Base-by-base conservation (phyloP, 1,139 yeast genomes). In the Debaryomyces sp. region DNA sequence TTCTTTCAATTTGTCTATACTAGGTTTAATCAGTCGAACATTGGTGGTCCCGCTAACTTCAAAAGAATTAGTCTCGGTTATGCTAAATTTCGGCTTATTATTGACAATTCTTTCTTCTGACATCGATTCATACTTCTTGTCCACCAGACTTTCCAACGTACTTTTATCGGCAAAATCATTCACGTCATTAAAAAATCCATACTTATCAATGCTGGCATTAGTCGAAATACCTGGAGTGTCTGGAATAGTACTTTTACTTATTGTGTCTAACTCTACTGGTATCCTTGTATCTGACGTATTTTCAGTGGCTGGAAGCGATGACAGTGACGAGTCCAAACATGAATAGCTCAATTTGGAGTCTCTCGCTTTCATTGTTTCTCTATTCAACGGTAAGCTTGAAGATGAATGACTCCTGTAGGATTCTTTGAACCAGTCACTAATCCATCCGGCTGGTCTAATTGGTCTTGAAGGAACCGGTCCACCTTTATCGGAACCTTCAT, bases 241-340 rank as follows among this genome's bases (percentile, higher is more conserved):
- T 55, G 49, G 60, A 57, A 40, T 57, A 54, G 34, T 71, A 2
- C 8, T 61, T 3, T 73, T 22, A 13, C 64, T 68, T 22, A 77
- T 68, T 42, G 66, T 71, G 29, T 75, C 78, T 56, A 80, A 65
- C 54, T 80, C 85, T 37, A 80, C 72, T 0, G 83, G 82, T 0
- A 67, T 73, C 24, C 59, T 53, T 43, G 51, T n/a, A 13, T 34
- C 37, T 8, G 45, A 34, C 1, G 34, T 10, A 22, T n/a, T 17
- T 23, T 27, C n/a, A 15, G 13, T n/a, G 17, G 22, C 21, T 13
- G 24, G 46, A 18, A 29, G 33, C 30, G 41, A 30, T 27, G 34
- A 15, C 33, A 39, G 39, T 12, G 35, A 35, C n/a, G 26, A 18
- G 5, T 21, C 24, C 12, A 35, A 21, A 12, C 21, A n/a, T 5